Base-by-base conservation (phyloP, 495 filamentous ascomycete genomes). In the Aspergillus nidulans region DNA sequence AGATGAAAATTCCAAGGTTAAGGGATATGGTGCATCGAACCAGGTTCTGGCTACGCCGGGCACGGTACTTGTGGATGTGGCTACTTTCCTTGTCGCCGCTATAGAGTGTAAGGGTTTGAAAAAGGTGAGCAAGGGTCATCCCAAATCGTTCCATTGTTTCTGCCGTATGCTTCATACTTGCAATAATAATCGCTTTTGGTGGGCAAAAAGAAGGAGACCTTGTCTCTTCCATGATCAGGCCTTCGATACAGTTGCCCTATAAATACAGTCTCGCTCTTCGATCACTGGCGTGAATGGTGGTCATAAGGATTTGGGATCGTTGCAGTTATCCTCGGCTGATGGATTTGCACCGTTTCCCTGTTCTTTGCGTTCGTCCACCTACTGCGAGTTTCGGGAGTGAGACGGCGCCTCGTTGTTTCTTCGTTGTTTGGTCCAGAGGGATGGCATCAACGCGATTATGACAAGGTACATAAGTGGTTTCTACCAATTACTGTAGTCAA, bases 181-280 rank as follows among this genome's bases (percentile, higher is more conserved):
- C 42, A 45, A 30, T 15, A 10, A 12, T 28, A 46, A 15, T 28
- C 4, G 23, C 25, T 30, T 6, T 49, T 24, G 39, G 19, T 55
- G 89, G 90, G 88, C 79, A 88, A 82, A 72, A 88, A 96, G 91
- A 96, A 96, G 87, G 89, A 85, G 86, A 76, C 86, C 79, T 77
- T 68, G 74, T 78, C 76, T 62, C 58, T 74, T 67, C 67, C 55
- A 68, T 80, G 73, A 55, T 55, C 78, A 80, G 81, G 81, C 76
- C 82, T 87, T 80, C 88, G 91, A 96, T 96, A 95, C 91, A 88
- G 87, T 75, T 89, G 83, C 87, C 91, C 90, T 66, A 96, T 68
- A 96, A 73, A 26, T 58, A 62, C 43, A 55, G 56, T 54, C 55
- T 59, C 44, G 68, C 56, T 68, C 68, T 67, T 65, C 49, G 32